Conservation (phyloP, 164 flowering plant genomes). For the Liquidambar formosana region DNA sequence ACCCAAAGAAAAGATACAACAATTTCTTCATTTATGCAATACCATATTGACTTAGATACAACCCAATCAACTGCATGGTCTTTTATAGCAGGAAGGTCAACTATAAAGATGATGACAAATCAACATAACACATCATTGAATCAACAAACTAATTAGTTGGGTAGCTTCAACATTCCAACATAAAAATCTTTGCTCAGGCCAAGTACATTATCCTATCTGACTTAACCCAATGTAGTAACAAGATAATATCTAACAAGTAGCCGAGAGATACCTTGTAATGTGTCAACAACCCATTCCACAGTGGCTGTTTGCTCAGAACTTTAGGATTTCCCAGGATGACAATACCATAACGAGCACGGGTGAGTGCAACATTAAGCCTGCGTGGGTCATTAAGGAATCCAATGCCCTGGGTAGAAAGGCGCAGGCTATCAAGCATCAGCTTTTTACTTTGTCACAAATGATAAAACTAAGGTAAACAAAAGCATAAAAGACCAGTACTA, state of each 20-base stretch:
- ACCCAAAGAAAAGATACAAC: neutral
- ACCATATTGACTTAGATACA: neutral
- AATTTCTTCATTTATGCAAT: neutral
- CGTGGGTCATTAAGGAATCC: conserved; percentile 99
- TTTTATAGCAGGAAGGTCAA: neutral
- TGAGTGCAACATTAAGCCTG: conserved; percentile 95
- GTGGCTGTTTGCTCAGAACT: conserved; percentile 94
- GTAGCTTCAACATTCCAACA: neutral
- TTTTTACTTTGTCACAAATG: neutral
- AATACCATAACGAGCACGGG: conserved; percentile 98
- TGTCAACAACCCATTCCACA: conserved; percentile 97
- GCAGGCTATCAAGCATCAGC: neutral
- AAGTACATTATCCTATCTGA: neutral
- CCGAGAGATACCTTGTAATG: conserved; percentile 80
- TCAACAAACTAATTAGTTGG: neutral
- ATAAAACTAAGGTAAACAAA: neutral
- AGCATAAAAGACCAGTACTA: neutral
- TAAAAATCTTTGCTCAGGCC: neutral
- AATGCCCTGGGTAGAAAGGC: conserved; percentile 68
- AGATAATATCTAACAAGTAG: neutral
- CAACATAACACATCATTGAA: neutral
- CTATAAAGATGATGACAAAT: neutral
- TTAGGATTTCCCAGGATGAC: conserved; percentile 97
- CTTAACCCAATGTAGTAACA: neutral
- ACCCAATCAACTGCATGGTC: neutral